These are phyloP conservation scores for Rhodotorula kratochvilovae DNA, from an alignment of 768 basidiomycete species.

Conservation along the genomic window DNA sequence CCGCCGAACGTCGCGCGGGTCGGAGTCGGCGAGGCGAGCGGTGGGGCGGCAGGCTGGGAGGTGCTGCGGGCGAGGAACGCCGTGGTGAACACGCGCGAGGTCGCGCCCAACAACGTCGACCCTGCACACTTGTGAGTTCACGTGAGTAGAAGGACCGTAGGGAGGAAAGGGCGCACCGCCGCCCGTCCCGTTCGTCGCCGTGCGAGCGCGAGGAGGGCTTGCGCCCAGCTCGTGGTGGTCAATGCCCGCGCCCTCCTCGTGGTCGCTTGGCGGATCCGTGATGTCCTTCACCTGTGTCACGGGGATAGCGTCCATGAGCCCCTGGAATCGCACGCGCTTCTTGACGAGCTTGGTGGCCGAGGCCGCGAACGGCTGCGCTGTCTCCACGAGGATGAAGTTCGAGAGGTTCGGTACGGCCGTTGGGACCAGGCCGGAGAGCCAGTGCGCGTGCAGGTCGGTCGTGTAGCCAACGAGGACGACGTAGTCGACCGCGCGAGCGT, in stretches of 20 bases:
- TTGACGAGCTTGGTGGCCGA: background rate
- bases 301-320: background rate
- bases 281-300: background rate
- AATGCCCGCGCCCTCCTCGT: background rate
- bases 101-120: no score
- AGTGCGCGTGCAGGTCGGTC: constrained; percentile 3
- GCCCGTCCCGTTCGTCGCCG: background rate
- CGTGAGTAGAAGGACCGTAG: no score
- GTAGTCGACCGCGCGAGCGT: background rate
- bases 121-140: no score
- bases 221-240: background rate
- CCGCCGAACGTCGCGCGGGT: background rate
- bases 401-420: background rate
- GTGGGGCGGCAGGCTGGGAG: background rate
- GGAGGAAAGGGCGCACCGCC: no score
- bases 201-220: background rate
- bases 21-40: background rate
- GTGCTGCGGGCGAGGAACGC: background rate
- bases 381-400: constrained; percentile 2
- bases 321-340: background rate
- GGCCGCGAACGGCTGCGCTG: background rate
- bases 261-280: background rate
- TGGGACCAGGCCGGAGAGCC: background rate
- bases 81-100: background rate
- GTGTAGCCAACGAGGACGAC: constrained; percentile 22